Percentiles rank a stretch among this genome's conserved stretches.
Evolutionary conservation across 805 yeast species (phyloP).

Genomic region (Myxozyma sirexii): DNA sequence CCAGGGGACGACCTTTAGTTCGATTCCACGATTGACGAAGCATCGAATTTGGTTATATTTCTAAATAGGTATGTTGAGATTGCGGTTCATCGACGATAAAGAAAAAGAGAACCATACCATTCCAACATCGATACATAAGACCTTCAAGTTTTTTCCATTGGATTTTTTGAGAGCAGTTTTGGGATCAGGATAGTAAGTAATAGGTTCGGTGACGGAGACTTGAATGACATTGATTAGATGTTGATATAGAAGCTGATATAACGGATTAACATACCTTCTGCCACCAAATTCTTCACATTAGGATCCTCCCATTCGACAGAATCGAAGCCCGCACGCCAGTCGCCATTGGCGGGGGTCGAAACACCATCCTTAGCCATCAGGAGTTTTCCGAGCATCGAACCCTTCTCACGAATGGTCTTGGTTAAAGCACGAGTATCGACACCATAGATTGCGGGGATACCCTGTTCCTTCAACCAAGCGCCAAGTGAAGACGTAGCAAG

Average conservation of each 20-base stretch:
- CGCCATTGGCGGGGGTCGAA: constrained; percentile 40
- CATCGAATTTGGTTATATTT: constrained; percentile 97
- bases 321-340: constrained; percentile 67
- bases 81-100: no score
- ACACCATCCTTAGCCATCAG: constrained; percentile 54
- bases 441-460: constrained; percentile 95
- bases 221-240: not conserved
- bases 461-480: constrained; percentile 87
- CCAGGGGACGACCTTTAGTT: constrained; percentile 94
- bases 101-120: no score
- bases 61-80: no score
- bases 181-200: constrained; percentile 70
- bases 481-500: constrained; percentile 92
- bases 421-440: constrained; percentile 96
- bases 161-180: constrained; percentile 54
- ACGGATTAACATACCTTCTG: constrained; percentile 47
- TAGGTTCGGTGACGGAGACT: constrained; percentile 80
- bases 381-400: constrained; percentile 91
- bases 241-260: not conserved
- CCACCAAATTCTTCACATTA: constrained; percentile 86
- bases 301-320: constrained; percentile 93
- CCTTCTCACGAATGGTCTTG: constrained; percentile 86
- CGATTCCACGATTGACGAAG: constrained; percentile 94
- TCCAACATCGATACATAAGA: constrained; percentile 94
- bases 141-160: constrained; percentile 79